Base-by-base conservation (phyloP, 345 rosid genomes). In the Eucalyptus caleyi region DNA sequence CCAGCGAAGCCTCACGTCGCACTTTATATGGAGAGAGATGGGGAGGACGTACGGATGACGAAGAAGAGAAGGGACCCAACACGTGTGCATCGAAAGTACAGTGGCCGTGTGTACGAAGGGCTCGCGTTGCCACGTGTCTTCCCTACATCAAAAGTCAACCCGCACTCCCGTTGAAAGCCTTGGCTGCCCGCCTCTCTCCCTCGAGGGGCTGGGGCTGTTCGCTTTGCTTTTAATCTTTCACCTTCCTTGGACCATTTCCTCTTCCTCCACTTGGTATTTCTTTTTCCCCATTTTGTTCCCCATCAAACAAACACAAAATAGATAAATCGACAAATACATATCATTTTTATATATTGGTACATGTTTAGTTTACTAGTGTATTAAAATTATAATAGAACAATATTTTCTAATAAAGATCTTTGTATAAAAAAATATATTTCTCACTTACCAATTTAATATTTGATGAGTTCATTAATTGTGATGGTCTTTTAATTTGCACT, bases 81-180 rank as follows among this genome's bases (percentile, higher is more conserved):
- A 40, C 88, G 45, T 86, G 72, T 50, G 65, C 60, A 26, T 77
- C 56, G 50, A 86, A 92, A 67, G 92, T 90, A 90, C 93, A n/a
- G 24, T 54, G 88, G 47, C 92, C 92, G 91, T 89, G 92, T 89
- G 69, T 67, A 23, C 42, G 59, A 87, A 37, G 47, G 34, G 69
- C 69, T 86, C 56, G 92, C 91, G 90, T 90, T 83, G 92, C 89
- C 86, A 50, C 47, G 83, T 88, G n/a, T 50, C 42, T 53, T 21
- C 24, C 47, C 47, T 21, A 0, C 16, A 77, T 77, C 47, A 11
- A 40, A 77, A 77, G 85, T 77, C 85, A 77, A 77, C 85, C 54
- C 47, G 21, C 23, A 69, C 54, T 88, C 32, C 49, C 9, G 44
- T 69, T 88, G 86, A 50, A 65, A 47, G 12, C 88, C 85, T 77